Percentiles rank a stretch among this genome's conserved stretches.
Conservation (phyloP, 495 filamentous ascomycete species). For the Jackrogersella minutella region DNA sequence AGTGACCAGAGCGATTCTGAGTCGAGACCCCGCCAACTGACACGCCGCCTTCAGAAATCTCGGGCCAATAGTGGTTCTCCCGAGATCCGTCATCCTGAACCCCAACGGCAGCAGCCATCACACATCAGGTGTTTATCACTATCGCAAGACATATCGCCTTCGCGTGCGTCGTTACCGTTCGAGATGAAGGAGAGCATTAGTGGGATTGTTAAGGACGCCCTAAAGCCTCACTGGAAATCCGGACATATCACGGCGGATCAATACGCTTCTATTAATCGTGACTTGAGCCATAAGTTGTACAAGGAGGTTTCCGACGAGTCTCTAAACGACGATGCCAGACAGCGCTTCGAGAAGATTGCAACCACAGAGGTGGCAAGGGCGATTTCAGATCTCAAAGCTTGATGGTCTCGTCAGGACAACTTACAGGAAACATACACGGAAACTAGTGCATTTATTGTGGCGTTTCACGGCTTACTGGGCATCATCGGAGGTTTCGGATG, state of each 20-base stretch:
- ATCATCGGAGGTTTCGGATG: slow-evolving; percentile 34
- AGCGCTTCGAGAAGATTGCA: slow-evolving; percentile 73
- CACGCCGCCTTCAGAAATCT: slow-evolving; percentile 9
- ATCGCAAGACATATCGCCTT: slow-evolving; percentile 65
- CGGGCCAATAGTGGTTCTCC: slow-evolving; percentile 26
- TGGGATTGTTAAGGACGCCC: slow-evolving; percentile 76
- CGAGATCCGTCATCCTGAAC: slow-evolving; percentile 62
- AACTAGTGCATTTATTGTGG: slow-evolving; percentile 33
- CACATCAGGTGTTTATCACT: slow-evolving; percentile 47
- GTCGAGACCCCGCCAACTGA: slow-evolving; percentile 38
- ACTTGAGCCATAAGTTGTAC: slow-evolving; percentile 84
- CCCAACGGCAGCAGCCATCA: slow-evolving; percentile 46
- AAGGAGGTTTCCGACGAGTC: slow-evolving; percentile 72
- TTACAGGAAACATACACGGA: slow-evolving; percentile 24
- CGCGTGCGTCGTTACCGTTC: slow-evolving; percentile 65
- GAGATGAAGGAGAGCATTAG: slow-evolving; percentile 83
- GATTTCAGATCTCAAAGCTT: slow-evolving; percentile 56
- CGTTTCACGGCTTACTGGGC: slow-evolving; percentile 38
- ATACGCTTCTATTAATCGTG: slow-evolving; percentile 87
- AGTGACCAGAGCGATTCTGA: slow-evolving; percentile 59
- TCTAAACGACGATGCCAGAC: slow-evolving; percentile 61
- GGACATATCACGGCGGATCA: slow-evolving; percentile 79
- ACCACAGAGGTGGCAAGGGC: slow-evolving; percentile 77
- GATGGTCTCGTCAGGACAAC: slow-evolving; percentile 17
- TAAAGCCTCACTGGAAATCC: slow-evolving; percentile 78